Evolutionary conservation across 75 land plant genomes (phyloP), one percentile per base, ranked within the genome.

Genomic region (Picea sitchensis): DNA sequence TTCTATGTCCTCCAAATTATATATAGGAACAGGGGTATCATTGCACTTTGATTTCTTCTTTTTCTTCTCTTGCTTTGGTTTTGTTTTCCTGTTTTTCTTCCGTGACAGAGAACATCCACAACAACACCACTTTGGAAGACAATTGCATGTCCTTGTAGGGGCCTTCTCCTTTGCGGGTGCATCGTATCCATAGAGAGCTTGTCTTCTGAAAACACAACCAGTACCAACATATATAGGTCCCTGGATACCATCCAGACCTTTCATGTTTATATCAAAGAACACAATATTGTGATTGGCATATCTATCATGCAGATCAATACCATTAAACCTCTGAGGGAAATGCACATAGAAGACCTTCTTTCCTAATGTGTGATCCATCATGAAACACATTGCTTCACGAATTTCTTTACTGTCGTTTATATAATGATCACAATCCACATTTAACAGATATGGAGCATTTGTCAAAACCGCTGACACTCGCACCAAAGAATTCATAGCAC

Each of bases 321-420:
- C 96, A 83, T 94, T 92, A 81, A 94, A 94, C 67, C 94, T 87
- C 82, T 94, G 96, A 71, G 95, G 96, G 80, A 94, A 94, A 77
- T 94, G 96, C 65, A 94, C 96, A 88, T 90, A 94, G 62, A 94
- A 92, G 3, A 90, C 89, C 74, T 85, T 88, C 79, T 88, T 90
- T 30, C 93, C 93, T n/a, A 90, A 76, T 17, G 23, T 84, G 18
- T 93, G 93, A 78, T 94, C 97, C 97, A 94, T 94, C 93, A 94
- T 83, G 80, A 94, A 94, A 81, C 95, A 94, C 97, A 94, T 94
- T 56, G 95, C 88, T 80, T 94, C 97, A 13, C 91, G 75, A 32
- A 94, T 81, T n/a, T 95, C 97, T 83, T 94, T 92, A 79, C 95
- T 89, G 89, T 94, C 92, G 90, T 94, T 94, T 63, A 94, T 91